Base-by-base conservation (phyloP, 768 basidiomycete genomes). In the Artomyces pyxidatus region DNA sequence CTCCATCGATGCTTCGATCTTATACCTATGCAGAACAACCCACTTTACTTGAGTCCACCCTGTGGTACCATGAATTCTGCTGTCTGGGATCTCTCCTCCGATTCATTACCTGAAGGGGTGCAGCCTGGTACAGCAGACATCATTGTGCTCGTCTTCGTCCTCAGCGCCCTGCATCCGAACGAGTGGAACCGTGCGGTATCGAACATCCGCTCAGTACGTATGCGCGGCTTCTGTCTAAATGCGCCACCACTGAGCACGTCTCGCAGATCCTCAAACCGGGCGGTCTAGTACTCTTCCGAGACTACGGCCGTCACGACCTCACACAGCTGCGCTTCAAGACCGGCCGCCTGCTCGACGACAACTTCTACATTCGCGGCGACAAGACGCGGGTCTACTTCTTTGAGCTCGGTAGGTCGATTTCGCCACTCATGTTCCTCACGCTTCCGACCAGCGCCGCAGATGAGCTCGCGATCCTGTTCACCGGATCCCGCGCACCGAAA, bases 371-470 rank as follows among this genome's bases (percentile, higher is more conserved):
- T 45, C 79, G 96, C 30, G 96, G 96, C 0, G 96, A 99, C 68
- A 94, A 91, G 59, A 98, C 96, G 0, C 75, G 96, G 32, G 96
- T 99, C 0, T 98, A 97, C 66, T 99, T 98, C 65, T 99, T 99
- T 56, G 86, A 89, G 52, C 64, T 88, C 10, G 88, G 93, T 89
- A 29, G 39, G 49, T 37, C 12, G 1, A 22, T 30, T 19, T 27
- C 30, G 9, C 8, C n/a, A 4, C 26, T 17, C 6, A 14, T 21
- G 14, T 14, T 21, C 1, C n/a, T 42, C 7, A 35, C 40, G 17
- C 40, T 4, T 28, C 21, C 7, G 3, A n/a, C n/a, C n/a, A n/a
- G n/a, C n/a, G 14, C 35, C 19, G 21, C 60, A 88, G 89, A 90
- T 55, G 87, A 90, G 62, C 69, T 95, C 0, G 78, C 90, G 1